These are phyloP conservation scores for Coemansia asiatica DNA, from an alignment of 192 early-diverging fungal genomes.

Conservation along the genomic window DNA sequence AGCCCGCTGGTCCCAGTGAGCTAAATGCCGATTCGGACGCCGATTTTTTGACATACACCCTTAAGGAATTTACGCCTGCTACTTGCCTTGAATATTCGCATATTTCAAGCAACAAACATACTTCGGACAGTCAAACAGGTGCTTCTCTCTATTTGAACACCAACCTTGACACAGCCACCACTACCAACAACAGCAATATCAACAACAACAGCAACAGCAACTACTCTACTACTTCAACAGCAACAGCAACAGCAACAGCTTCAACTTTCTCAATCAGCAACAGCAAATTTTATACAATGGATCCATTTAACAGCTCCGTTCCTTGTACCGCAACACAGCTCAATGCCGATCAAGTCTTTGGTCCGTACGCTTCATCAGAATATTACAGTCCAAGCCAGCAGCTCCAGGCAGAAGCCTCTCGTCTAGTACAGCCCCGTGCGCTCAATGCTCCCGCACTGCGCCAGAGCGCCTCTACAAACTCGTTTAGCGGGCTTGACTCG, in stretches of 20 bases:
- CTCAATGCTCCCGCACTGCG: not conserved
- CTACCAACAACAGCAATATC: conserved; percentile 6
- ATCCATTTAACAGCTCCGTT: not conserved
- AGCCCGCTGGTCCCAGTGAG: conserved; percentile 8
- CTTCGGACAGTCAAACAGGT: not conserved
- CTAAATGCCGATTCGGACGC: conserved; percentile 36
- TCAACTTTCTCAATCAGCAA: not conserved
- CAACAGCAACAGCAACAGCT: not conserved
- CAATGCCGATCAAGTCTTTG: conserved; percentile 19
- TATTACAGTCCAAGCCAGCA: conserved; percentile 21
- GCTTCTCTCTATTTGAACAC: not conserved
- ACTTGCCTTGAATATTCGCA: not conserved
- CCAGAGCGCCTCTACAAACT: not conserved
- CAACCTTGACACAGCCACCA: not conserved
- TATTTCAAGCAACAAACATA: not conserved
- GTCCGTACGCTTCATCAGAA: conserved; percentile 16
- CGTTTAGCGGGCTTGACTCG: conserved; percentile 8
- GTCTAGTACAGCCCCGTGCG: not conserved
- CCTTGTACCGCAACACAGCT: not conserved
- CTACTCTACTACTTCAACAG: not conserved
- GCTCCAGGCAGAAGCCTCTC: conserved; percentile 12
- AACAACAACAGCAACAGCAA: conserved; percentile 15
- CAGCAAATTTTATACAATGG: conserved; percentile 1
- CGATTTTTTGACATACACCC: conserved; percentile 30
- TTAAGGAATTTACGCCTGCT: not conserved